phyloP scores from a whole-genome alignment of 169 alveolate species.

The Amoebophrya sp. region DNA sequence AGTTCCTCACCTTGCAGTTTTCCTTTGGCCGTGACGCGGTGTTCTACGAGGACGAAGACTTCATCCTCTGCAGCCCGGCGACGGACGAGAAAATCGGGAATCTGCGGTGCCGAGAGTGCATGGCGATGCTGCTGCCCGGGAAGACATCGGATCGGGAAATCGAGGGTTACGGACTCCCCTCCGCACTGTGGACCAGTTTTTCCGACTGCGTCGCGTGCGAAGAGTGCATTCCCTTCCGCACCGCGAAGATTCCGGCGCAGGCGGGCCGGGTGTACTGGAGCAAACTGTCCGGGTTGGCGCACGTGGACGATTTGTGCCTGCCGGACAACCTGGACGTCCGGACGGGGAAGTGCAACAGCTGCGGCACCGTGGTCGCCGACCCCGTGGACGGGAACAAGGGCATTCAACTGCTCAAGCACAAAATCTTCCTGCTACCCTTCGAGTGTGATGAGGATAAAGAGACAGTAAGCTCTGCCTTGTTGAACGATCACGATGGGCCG shows the following conservation, averaged over 20 bases:
- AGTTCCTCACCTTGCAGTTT: background rate
- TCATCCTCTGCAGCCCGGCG: background rate
- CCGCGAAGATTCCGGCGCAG: background rate
- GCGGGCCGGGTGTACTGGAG: background rate
- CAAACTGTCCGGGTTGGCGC: background rate
- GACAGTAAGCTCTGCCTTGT: too few species aligned
- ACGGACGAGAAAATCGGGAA: background rate
- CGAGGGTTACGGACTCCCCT: background rate
- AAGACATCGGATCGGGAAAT: background rate
- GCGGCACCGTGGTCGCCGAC: background rate
- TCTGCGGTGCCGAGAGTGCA: background rate
- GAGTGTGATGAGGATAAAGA: too few species aligned
- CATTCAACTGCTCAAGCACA: background rate
- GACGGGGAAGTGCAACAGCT: background rate
- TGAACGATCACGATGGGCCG: too few species aligned
- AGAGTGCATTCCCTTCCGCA: background rate
- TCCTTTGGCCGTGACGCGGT: background rate
- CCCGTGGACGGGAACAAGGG: background rate
- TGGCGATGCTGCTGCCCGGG: background rate
- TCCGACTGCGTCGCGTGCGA: background rate
- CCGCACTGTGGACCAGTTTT: background rate
- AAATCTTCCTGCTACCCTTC: background rate
- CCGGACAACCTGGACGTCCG: background rate
- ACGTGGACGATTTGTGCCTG: background rate
- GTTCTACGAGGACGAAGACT: background rate